Percentiles rank a stretch among this genome's conserved stretches.
These are phyloP conservation scores for Oenanthe sinensis DNA, from an alignment of 129 eudicot genomes.

Conservation along the genomic window DNA sequence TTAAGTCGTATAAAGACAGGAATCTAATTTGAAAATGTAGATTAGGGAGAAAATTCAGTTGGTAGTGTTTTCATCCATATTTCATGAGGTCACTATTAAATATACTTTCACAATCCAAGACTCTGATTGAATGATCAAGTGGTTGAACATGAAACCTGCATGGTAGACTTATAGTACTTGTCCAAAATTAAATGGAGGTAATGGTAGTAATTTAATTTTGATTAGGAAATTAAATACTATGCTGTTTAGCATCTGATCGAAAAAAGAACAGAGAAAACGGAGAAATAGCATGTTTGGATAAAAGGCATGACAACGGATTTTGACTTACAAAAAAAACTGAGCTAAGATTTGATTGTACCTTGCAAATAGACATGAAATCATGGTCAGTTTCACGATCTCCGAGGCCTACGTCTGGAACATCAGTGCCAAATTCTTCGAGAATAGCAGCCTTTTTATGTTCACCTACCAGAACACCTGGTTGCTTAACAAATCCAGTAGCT, in stretches of 20 bases:
- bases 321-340: neutral
- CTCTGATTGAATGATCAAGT: conserved; percentile 10
- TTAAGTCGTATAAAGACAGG: neutral
- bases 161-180: neutral
- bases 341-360: conserved; percentile 36
- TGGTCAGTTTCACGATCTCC: conserved; percentile 74
- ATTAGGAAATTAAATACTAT: neutral
- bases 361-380: conserved; percentile 87
- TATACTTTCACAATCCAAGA: neutral
- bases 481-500: conserved; percentile 67
- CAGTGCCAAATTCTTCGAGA: conserved; percentile 43
- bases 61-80: neutral
- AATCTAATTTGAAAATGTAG: neutral
- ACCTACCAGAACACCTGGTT: conserved; percentile 69
- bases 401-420: conserved; percentile 72
- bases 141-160: conserved; percentile 12
- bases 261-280: neutral
- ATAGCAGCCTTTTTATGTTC: conserved; percentile 41
- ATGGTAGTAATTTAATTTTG: neutral
- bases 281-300: neutral
- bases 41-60: neutral
- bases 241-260: neutral
- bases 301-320: neutral
- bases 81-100: conserved; percentile 1
- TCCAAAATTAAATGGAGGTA: neutral